These are phyloP conservation scores for Erysimum cheiranthoides DNA, from an alignment of 345 rosid species.

Conservation along the genomic window DNA sequence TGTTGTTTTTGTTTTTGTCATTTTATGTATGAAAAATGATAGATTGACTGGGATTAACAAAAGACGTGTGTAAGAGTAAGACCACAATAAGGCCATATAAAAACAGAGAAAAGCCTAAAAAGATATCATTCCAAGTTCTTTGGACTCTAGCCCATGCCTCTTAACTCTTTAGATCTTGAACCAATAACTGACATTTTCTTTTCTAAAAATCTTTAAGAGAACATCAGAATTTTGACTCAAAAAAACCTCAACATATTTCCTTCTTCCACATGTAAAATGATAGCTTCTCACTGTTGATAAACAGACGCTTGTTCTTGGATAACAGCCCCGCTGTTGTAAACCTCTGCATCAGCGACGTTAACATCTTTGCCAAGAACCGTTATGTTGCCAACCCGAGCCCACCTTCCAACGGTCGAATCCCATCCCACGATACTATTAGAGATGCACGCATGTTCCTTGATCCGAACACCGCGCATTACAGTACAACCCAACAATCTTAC, in stretches of 20 bases:
- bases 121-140: too few species aligned
- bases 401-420: conserved; percentile 86
- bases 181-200: conserved; percentile 7
- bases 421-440: conserved; percentile 89
- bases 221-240: background rate
- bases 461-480: conserved; percentile 82
- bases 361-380: conserved; percentile 89
- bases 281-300: conserved; percentile 17
- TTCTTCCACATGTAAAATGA: conserved; percentile 31
- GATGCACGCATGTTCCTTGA: conserved; percentile 84
- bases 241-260: background rate
- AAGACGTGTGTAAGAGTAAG: background rate
- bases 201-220: background rate
- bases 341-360: conserved; percentile 64
- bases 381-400: conserved; percentile 92
- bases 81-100: too few species aligned
- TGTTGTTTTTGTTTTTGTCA: too few species aligned
- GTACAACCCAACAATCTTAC: conserved; percentile 88
- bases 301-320: conserved; percentile 14
- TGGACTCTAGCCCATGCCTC: too few species aligned
- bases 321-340: conserved; percentile 11
- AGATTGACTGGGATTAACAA: too few species aligned
- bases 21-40: too few species aligned
- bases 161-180: too few species aligned
- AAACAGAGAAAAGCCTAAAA: too few species aligned